These are phyloP conservation scores for Carex scoparia DNA, from an alignment of 176 grass and related monocot species.

Conservation along the genomic window DNA sequence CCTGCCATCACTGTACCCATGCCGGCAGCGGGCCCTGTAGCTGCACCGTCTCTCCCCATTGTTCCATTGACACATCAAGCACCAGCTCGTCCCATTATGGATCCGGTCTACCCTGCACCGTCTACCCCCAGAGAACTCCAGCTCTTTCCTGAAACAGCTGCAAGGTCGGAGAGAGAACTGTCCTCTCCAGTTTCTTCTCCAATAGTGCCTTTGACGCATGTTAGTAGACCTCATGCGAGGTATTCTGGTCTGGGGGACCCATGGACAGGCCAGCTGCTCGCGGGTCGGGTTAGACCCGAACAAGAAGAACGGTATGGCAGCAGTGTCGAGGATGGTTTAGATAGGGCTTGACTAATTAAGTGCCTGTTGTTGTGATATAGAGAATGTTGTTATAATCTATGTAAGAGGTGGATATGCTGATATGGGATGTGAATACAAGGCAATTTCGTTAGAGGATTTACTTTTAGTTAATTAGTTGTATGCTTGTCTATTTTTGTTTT, in stretches of 20 bases:
- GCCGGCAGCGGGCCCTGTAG: not conserved
- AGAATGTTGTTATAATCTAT: not conserved
- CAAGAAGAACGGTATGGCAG: constrained; percentile 46
- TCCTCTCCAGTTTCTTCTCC: constrained; percentile 17
- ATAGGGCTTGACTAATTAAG: constrained; percentile 21
- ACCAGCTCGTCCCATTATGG: constrained; percentile 16
- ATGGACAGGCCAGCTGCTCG: constrained; percentile 47
- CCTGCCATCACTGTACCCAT: not conserved
- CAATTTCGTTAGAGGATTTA: not conserved
- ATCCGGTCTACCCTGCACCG: not conserved
- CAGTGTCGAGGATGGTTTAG: constrained; percentile 23
- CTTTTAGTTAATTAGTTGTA: not conserved
- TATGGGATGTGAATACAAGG: constrained; percentile 10
- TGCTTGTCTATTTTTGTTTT: constrained; percentile 2
- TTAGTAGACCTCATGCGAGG: constrained; percentile 44
- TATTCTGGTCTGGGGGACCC: constrained; percentile 32
- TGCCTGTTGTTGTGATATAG: not conserved
- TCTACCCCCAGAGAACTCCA: constrained; percentile 53
- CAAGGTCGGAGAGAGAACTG: not conserved
- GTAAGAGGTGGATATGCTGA: not conserved
- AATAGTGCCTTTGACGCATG: constrained; percentile 16
- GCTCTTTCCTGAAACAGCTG: constrained; percentile 45
- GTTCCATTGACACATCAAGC: constrained; percentile 43
- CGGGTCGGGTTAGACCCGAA: constrained; percentile 41
- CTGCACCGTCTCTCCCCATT: not conserved